Conservation (phyloP, 2,329 filamentous ascomycete genomes). For the Xylariaceae sp. region DNA sequence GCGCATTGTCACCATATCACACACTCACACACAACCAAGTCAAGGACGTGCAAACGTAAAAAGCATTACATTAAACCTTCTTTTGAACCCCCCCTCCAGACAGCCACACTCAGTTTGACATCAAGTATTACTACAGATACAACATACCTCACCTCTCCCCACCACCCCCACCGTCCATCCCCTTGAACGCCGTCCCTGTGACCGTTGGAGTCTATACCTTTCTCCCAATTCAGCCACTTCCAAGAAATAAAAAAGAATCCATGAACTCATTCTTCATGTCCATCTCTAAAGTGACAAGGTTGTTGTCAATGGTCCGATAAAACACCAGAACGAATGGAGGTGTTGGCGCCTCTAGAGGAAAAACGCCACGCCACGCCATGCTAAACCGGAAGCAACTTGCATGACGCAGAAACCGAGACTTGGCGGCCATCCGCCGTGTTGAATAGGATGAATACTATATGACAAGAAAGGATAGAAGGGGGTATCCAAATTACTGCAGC, state of each 20-base stretch:
- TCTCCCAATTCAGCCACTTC: slow-evolving; percentile 5
- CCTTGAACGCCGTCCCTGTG: slow-evolving; percentile 18
- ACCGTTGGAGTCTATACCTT: slow-evolving; percentile 9
- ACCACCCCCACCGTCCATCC: background rate
- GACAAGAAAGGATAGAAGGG: slow-evolving; percentile 18
- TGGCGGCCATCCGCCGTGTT: slow-evolving; percentile 13
- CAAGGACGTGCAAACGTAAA: background rate
- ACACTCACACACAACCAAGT: too few species aligned
- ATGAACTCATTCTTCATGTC: slow-evolving; percentile 32
- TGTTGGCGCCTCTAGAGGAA: slow-evolving; percentile 13
- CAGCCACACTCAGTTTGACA: background rate
- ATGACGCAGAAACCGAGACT: slow-evolving; percentile 26
- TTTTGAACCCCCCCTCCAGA: slow-evolving; percentile 3
- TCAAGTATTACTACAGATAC: slow-evolving; percentile 11
- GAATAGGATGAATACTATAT: slow-evolving; percentile 23
- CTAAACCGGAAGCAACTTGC: slow-evolving; percentile 14
- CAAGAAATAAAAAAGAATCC: slow-evolving; percentile 12
- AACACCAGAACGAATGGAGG: slow-evolving; percentile 19
- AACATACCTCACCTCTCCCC: background rate
- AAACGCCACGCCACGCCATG: slow-evolving; percentile 32
- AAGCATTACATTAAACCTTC: slow-evolving; percentile 7
- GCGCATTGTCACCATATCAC: too few species aligned
- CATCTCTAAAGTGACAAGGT: slow-evolving; percentile 24
- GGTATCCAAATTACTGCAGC: slow-evolving; percentile 20
- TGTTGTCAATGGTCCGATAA: slow-evolving; percentile 2